Evolutionary conservation across 495 filamentous ascomycete species (phyloP), one percentile per base, ranked within the genome.

Genomic region (Poronia punctata): DNA sequence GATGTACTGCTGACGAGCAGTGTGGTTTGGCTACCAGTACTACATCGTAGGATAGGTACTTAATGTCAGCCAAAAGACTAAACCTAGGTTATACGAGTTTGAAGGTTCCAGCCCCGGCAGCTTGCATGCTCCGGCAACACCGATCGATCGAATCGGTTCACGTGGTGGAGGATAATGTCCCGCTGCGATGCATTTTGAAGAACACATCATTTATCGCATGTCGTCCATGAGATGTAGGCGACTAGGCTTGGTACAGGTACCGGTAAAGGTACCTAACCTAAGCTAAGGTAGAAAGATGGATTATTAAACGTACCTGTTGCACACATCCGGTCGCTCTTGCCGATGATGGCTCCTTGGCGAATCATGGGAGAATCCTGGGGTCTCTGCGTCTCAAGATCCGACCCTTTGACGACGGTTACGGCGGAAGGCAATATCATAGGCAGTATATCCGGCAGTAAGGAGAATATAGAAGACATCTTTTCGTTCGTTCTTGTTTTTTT

Each of bases 311-410:
- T 46, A 76, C 72, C 62, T 23, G 68, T 64, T 12, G 71, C 65
- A 45, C 71, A 81, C 49, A 84, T 62, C 19, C 65, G 74, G 31
- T 80, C 76, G 9, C 69, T 70, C 49, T 75, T 71, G 42, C 70
- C 64, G 27, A 75, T 65, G 34, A 84, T 70, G 18, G 80, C 78
- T 28, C 74, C 68, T 42, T 76, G 25, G 61, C 72, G 42, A 48
- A 49, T 35, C 47, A 53, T 56, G 8, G 55, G 37, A 7, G 55
- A 44, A 23, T 50, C 39, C 35, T 52, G 43, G 7, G 41, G 35
- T 23, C 50, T 45, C 32, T 56, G 49, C 16, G 64, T 59, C 27
- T 62, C 46, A 21, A 76, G 59, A 2, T 73, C 66, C 31, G 49
- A 43, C 3, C 63, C 55, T 35, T 55, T 68, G 5, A 65, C 67